Percentiles rank a stretch among this genome's conserved stretches.
phyloP scores from a whole-genome alignment of 2,329 filamentous ascomycete species.

The Ascochyta lentis region DNA sequence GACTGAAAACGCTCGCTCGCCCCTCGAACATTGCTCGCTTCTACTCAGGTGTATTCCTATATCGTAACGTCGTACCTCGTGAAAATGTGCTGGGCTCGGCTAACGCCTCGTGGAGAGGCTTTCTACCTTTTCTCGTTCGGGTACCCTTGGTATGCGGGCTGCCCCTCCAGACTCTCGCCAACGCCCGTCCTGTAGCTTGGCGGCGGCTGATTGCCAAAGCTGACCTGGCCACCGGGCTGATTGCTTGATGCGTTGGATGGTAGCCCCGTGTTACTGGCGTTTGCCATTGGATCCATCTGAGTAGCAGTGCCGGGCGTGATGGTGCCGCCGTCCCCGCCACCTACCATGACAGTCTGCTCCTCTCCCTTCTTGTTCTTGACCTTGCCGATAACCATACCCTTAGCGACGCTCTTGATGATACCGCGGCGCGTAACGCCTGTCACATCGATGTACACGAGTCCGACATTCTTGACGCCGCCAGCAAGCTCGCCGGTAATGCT shows the following conservation, averaged over 20 bases:
- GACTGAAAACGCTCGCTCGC: too few species aligned
- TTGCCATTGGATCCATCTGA: slow-evolving; percentile 44
- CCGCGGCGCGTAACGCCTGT: slow-evolving; percentile 89
- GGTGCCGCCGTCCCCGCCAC: slow-evolving; percentile 65
- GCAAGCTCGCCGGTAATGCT: slow-evolving; percentile 76
- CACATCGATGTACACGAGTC: slow-evolving; percentile 95
- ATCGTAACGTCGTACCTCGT: slow-evolving; percentile 35
- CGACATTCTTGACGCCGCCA: slow-evolving; percentile 92
- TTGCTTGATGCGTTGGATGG: slow-evolving; percentile 33
- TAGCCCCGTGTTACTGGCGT: slow-evolving; percentile 38
- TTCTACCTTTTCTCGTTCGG: slow-evolving; percentile 42
- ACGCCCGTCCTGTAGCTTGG: slow-evolving; percentile 45
- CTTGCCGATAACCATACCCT: slow-evolving; percentile 87
- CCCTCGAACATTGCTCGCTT: too few species aligned
- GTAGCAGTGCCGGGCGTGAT: slow-evolving; percentile 49
- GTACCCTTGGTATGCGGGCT: slow-evolving; percentile 40
- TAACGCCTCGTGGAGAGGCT: not conserved
- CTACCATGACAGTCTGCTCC: slow-evolving; percentile 69
- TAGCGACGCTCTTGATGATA: slow-evolving; percentile 92
- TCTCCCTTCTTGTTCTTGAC: slow-evolving; percentile 78
- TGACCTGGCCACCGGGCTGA: slow-evolving; percentile 39
- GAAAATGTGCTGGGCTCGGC: not conserved
- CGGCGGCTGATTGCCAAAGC: slow-evolving; percentile 46
- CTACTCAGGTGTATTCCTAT: not conserved
- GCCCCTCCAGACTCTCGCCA: slow-evolving; percentile 46